Conservation (phyloP, 1,139 yeast genomes). For the Candida pseudoviswanathii region DNA sequence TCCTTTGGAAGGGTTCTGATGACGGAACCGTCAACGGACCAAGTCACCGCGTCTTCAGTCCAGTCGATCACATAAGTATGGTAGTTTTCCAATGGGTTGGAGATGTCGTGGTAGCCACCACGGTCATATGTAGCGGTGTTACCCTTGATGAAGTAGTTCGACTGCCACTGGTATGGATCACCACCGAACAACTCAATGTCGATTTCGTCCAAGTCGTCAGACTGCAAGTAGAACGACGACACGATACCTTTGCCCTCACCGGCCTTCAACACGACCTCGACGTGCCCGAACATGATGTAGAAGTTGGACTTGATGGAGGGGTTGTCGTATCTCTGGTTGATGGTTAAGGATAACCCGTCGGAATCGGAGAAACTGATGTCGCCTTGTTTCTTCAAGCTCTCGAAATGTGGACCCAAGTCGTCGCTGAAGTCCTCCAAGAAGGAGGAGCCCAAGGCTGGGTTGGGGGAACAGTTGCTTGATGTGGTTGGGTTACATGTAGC, state of each 20-base stretch:
- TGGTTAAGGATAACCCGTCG: constrained; percentile 59
- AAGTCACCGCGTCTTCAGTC: constrained; percentile 61
- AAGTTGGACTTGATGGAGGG: constrained; percentile 77
- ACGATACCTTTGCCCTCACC: constrained; percentile 78
- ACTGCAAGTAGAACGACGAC: constrained; percentile 78
- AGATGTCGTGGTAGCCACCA: constrained; percentile 63
- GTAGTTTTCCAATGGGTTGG: constrained; percentile 54
- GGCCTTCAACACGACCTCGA: constrained; percentile 71
- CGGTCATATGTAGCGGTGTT: constrained; percentile 74
- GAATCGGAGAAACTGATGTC: constrained; percentile 17
- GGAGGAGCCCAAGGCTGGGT: constrained; percentile 59
- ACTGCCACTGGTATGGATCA: constrained; percentile 70
- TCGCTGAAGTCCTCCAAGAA: constrained; percentile 50
- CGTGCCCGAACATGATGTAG: constrained; percentile 83
- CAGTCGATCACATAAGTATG: constrained; percentile 86
- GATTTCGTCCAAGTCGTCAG: constrained; percentile 85
- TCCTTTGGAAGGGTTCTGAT: constrained; percentile 60
- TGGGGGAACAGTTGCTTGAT: constrained; percentile 34
- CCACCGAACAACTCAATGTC: constrained; percentile 87
- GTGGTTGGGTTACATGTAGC: constrained; percentile 37
- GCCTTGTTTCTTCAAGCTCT: constrained; percentile 29
- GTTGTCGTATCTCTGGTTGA: constrained; percentile 66
- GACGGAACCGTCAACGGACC: constrained; percentile 62
- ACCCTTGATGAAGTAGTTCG: constrained; percentile 84
- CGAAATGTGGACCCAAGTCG: constrained; percentile 42